These are phyloP conservation scores for Retiboletus fuscus DNA, from an alignment of 1,284 basidiomycete genomes.

Conservation along the genomic window DNA sequence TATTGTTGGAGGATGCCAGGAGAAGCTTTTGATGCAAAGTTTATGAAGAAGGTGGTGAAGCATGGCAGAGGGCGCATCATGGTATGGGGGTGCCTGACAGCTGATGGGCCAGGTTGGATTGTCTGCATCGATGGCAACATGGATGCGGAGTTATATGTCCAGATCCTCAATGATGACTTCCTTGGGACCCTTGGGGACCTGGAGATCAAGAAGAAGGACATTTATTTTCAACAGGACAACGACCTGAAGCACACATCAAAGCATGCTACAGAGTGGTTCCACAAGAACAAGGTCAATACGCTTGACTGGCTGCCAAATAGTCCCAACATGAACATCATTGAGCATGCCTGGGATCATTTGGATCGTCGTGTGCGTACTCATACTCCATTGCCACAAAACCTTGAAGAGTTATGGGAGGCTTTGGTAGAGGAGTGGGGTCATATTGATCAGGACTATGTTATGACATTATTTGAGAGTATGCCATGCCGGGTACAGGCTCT, in stretches of 20 bases:
- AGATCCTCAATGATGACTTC: conserved; percentile 5
- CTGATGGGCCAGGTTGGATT: neutral
- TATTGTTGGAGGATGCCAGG: neutral
- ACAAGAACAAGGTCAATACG: neutral
- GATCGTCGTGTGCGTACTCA: neutral
- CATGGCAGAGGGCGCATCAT: too few species aligned
- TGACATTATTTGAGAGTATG: conserved; percentile 10
- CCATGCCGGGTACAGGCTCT: neutral
- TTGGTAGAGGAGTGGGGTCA: conserved; percentile 11
- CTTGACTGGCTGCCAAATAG: conserved; percentile 8
- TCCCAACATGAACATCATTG: conserved; percentile 12
- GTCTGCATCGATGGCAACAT: conserved; percentile 1
- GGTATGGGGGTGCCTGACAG: neutral
- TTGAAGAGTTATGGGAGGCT: neutral
- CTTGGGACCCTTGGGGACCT: neutral
- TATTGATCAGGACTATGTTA: neutral
- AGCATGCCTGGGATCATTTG: conserved; percentile 9
- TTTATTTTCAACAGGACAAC: conserved; percentile 11
- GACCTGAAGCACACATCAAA: neutral
- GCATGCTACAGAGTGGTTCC: neutral
- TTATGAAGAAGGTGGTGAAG: too few species aligned
- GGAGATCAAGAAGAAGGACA: conserved; percentile 4
- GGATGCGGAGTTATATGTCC: neutral
- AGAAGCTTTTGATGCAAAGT: neutral
- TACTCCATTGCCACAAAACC: neutral